These are phyloP conservation scores for Rhododendron henanense DNA, from an alignment of 148 eudicot genomes.

Conservation along the genomic window DNA sequence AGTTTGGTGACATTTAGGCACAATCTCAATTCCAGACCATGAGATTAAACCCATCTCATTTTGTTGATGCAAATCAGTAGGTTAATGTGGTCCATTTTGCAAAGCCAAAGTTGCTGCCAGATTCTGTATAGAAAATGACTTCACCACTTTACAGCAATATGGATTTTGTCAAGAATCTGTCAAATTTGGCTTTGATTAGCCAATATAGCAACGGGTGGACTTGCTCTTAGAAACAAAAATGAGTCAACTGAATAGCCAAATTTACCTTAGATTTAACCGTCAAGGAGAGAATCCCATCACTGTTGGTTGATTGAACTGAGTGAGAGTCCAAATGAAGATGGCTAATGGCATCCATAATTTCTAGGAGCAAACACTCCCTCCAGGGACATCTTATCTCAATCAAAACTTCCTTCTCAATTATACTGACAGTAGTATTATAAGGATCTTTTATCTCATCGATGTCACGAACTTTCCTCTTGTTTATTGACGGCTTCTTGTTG, in stretches of 20 bases:
- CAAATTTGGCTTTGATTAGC: neutral
- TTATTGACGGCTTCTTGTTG: slow-evolving; percentile 18
- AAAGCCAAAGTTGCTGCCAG: neutral
- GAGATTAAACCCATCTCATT: neutral
- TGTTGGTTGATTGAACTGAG: slow-evolving; percentile 53
- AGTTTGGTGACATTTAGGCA: neutral
- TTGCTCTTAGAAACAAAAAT: neutral
- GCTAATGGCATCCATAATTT: slow-evolving; percentile 49
- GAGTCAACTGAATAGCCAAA: neutral
- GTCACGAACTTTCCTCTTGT: slow-evolving; percentile 39
- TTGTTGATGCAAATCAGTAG: neutral
- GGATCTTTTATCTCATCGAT: slow-evolving; percentile 21
- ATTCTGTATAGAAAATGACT: neutral
- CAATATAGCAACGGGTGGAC: neutral
- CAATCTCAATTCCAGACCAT: neutral
- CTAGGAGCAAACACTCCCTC: slow-evolving; percentile 49
- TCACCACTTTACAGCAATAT: neutral
- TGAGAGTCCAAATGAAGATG: slow-evolving; percentile 48
- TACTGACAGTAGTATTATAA: slow-evolving; percentile 29
- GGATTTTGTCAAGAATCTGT: neutral
- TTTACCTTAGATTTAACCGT: slow-evolving; percentile 55
- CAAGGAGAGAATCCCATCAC: slow-evolving; percentile 49
- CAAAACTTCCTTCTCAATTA: slow-evolving; percentile 38
- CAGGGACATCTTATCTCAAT: slow-evolving; percentile 55
- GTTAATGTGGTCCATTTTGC: neutral